A percentile compares a stretch with the other conserved stretches of the same genome.
Conservation (phyloP, 805 yeast genomes). For the Barnettozyma sucrosica region DNA sequence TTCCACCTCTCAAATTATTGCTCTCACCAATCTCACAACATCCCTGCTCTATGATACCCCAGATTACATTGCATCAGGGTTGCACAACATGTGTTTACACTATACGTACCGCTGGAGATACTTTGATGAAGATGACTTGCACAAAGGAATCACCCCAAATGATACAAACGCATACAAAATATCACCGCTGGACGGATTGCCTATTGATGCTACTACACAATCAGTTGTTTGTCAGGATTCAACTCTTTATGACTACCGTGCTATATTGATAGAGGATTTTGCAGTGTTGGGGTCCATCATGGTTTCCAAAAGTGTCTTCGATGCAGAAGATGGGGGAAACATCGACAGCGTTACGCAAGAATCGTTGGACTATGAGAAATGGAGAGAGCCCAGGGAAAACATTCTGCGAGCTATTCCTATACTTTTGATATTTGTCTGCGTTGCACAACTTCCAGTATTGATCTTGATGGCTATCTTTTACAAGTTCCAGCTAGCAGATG, state of each 20-base stretch:
- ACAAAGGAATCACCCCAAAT: neutral
- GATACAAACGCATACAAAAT: slow-evolving; percentile 1
- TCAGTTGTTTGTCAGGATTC: neutral
- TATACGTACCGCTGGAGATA: slow-evolving; percentile 10
- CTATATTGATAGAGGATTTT: neutral
- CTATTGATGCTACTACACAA: neutral
- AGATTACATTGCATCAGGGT: slow-evolving; percentile 8
- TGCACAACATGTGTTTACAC: slow-evolving; percentile 8
- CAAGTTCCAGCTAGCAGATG: slow-evolving; percentile 21
- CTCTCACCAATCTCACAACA: slow-evolving; percentile 24
- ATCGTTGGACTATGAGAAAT: neutral
- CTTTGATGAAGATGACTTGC: neutral
- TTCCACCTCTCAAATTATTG: slow-evolving; percentile 12
- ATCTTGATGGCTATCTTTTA: neutral
- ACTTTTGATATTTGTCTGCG: neutral
- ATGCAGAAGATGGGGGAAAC: neutral
- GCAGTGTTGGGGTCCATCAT: neutral
- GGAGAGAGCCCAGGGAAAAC: slow-evolving; percentile 19
- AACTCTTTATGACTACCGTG: slow-evolving; percentile 15
- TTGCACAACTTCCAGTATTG: neutral
- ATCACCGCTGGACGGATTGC: slow-evolving; percentile 1
- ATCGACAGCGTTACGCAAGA: neutral
- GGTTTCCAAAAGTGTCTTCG: neutral
- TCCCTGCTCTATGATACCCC: slow-evolving; percentile 15
- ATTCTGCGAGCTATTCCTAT: neutral